phyloP scores from a whole-genome alignment of 164 flowering plant species.

The Stephania cephalantha region DNA sequence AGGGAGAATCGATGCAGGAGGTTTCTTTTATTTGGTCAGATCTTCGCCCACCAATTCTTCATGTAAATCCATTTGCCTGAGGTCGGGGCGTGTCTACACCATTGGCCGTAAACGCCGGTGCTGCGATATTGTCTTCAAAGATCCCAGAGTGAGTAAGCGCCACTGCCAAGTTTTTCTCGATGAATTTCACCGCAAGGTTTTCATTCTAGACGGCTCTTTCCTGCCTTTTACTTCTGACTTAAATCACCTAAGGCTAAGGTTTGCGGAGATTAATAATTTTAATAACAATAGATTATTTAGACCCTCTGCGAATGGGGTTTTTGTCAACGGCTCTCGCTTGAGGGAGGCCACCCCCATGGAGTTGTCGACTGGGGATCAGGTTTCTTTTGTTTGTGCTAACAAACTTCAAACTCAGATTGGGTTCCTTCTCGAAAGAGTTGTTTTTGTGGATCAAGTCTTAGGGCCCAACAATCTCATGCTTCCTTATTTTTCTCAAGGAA shows the following conservation, averaged over 20 bases:
- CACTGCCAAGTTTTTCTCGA: slow-evolving; percentile 68
- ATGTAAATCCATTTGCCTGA: slow-evolving; percentile 30
- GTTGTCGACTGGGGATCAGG: slow-evolving; percentile 57
- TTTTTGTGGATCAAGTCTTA: slow-evolving; percentile 34
- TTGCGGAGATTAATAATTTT: background rate
- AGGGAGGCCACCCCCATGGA: slow-evolving; percentile 28
- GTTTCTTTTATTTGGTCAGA: slow-evolving; percentile 23
- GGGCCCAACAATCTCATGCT: background rate
- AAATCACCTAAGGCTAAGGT: slow-evolving; percentile 23
- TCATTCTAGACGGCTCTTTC: slow-evolving; percentile 36
- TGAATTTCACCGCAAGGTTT: slow-evolving; percentile 32
- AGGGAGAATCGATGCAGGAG: slow-evolving; percentile 13
- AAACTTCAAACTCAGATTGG: slow-evolving; percentile 28
- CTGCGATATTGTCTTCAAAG: slow-evolving; percentile 38
- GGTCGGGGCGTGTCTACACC: slow-evolving; percentile 39
- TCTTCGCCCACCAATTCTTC: slow-evolving; percentile 23
- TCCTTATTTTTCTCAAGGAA: background rate
- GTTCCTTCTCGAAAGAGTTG: slow-evolving; percentile 47
- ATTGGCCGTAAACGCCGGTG: slow-evolving; percentile 42
- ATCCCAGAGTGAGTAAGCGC: slow-evolving; percentile 47
- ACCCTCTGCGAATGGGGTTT: slow-evolving; percentile 66
- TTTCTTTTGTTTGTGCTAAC: slow-evolving; percentile 39
- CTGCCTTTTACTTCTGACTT: slow-evolving; percentile 18
- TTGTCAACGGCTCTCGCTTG: slow-evolving; percentile 55
- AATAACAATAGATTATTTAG: slow-evolving; percentile 6